Evolutionary conservation across 2,329 filamentous ascomycete species (phyloP).

Genomic region (Pseudogymnoascus sp.): DNA sequence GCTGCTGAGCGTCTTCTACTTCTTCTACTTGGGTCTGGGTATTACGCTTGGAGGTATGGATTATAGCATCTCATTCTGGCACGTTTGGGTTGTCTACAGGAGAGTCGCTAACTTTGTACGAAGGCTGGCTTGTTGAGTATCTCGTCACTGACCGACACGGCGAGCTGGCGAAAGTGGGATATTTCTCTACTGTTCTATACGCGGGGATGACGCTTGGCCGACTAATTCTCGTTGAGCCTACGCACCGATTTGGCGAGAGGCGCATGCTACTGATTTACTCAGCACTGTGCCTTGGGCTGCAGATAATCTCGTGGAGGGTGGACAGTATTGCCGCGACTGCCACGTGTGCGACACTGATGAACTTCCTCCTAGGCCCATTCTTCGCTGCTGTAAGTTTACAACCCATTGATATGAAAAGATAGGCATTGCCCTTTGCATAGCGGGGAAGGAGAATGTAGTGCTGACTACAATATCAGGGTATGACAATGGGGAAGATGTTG

Average conservation of each 20-base stretch:
- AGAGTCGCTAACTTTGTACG: neutral
- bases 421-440: neutral
- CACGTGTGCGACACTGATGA: conserved; percentile 27
- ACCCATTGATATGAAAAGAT: neutral
- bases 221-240: conserved; percentile 49
- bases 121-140: conserved; percentile 58
- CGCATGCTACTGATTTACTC: conserved; percentile 49
- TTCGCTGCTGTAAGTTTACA: conserved; percentile 43
- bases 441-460: neutral
- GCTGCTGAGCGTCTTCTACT: conserved; percentile 54
- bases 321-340: conserved; percentile 34
- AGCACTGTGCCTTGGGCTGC: conserved; percentile 42
- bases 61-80: neutral
- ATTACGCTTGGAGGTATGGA: conserved; percentile 40
- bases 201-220: conserved; percentile 50
- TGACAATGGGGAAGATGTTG: conserved; percentile 44
- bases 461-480: conserved; percentile 33
- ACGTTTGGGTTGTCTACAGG: neutral
- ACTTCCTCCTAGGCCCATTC: conserved; percentile 49
- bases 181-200: conserved; percentile 52
- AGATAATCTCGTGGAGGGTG: conserved; percentile 53
- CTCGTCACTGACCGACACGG: conserved; percentile 51
- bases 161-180: conserved; percentile 48
- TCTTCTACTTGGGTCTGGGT: conserved; percentile 49
- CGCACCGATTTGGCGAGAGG: conserved; percentile 48